Conservation (phyloP, 139 green algal species). For the Coelastrella sp. region DNA sequence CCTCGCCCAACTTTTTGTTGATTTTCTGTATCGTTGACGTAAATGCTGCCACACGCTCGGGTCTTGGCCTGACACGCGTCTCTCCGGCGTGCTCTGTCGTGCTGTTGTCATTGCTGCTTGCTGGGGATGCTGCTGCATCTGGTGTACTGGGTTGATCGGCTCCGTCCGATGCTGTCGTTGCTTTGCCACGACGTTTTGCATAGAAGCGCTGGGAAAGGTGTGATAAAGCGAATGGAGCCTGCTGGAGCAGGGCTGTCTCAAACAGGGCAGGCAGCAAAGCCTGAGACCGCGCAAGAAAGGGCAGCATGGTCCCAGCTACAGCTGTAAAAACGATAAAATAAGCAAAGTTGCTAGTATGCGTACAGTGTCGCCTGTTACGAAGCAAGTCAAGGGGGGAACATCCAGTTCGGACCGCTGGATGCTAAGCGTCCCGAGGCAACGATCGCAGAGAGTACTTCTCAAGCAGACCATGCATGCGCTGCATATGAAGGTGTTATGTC, state of each 20-base stretch:
- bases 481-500: too few relatives aligned
- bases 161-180: not conserved
- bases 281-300: not conserved
- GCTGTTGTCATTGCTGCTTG: not conserved
- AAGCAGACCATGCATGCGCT: too few relatives aligned
- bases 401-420: too few relatives aligned
- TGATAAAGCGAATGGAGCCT: not conserved
- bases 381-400: not conserved
- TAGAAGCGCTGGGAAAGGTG: not conserved
- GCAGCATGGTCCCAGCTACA: not conserved
- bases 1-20: slow-evolving; percentile 18
- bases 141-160: not conserved
- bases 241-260: not conserved
- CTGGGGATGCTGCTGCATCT: too few relatives aligned
- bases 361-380: too few relatives aligned
- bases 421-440: too few relatives aligned
- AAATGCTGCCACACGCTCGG: not conserved
- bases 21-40: slow-evolving; percentile 2
- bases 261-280: not conserved
- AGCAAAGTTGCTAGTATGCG: too few relatives aligned
- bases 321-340: not conserved
- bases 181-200: not conserved
- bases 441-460: too few relatives aligned
- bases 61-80: not conserved
- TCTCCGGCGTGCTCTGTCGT: too few relatives aligned